Base-by-base conservation (phyloP, 805 yeast genomes). In the Hanseniaspora taiwanica region DNA sequence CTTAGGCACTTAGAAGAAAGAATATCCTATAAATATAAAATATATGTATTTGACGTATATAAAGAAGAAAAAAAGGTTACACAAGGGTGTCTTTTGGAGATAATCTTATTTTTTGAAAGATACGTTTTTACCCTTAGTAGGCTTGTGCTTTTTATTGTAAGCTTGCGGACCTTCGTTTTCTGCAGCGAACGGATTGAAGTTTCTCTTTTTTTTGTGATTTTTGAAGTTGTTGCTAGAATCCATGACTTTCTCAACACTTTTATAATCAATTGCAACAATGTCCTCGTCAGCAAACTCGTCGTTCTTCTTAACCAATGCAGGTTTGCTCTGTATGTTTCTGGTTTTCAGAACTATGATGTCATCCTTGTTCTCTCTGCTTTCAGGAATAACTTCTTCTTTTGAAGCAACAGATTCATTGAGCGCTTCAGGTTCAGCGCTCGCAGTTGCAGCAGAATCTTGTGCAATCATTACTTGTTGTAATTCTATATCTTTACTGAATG, bases 171-270 rank as follows among this genome's bases (percentile, higher is more conserved):
- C 81, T 14, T 65, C 66, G 21, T 65, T 58, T 5, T 59, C 62
- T 35, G 62, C 64, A 16, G 67, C 55, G 46, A 76, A 79, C 3
- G 86, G 85, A 57, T 79, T 79, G 46, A 73, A 79, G 7, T 68
- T 58, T 48, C 69, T 67, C 52, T 68, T 47, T 46, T 12, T 42
- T 35, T 37, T 39, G 33, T 13, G 43, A 40, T 19, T 39, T 38
- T 27, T 37, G 32, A 16, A 47, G 35, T 35, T 46, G 25, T 25
- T 36, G 21, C 44, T 44, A 20, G 52, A 52, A 9, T 53, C 52
- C 43, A 73, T 53, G 12, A 72, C 58, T 42, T 64, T 69, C 23
- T 65, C 64, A 13, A 68, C 65, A 25, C 54, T 63, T 0, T 56
- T 48, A 45, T 72, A 74, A 48, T 75, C 76, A 36, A 74, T 51